Evolutionary conservation across 306 rosid species (phyloP).

Genomic region (Rosa persica): DNA sequence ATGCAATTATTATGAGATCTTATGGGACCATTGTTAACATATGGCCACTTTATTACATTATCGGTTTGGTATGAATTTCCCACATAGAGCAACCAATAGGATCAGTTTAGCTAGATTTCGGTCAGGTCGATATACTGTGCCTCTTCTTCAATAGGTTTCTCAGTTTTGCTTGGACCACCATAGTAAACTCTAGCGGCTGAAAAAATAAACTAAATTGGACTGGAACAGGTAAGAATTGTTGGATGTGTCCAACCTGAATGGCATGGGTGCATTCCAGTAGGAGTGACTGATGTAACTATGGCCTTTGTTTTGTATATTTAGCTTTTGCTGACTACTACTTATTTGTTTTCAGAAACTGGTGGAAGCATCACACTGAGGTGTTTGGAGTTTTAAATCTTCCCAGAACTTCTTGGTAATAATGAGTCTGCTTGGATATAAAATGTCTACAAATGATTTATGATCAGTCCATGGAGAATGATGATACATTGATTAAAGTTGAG

Average conservation of each 20-base stretch:
- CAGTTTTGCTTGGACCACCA: neutral
- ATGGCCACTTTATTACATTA: neutral
- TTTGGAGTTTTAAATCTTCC: conserved; percentile 24
- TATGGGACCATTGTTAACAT: neutral
- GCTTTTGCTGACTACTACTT: conserved; percentile 26
- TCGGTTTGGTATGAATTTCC: neutral
- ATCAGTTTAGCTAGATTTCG: neutral
- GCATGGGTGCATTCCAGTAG: neutral
- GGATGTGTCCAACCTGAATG: neutral
- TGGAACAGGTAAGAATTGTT: neutral
- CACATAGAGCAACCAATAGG: neutral
- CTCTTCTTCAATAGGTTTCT: neutral
- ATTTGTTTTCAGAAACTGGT: conserved; percentile 55
- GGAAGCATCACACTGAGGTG: conserved; percentile 54
- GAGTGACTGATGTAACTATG: neutral
- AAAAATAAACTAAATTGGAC: neutral
- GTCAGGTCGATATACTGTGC: neutral
- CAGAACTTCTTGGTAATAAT: conserved; percentile 48
- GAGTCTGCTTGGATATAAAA: conserved; percentile 36
- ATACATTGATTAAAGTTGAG: conserved; percentile 29
- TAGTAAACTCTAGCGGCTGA: neutral
- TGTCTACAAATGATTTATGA: conserved; percentile 33
- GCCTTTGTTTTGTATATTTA: conserved; percentile 13
- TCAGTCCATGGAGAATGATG: conserved; percentile 28
- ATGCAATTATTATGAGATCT: neutral